phyloP scores from a whole-genome alignment of 345 rosid genomes.

The Physaria fendleri region DNA sequence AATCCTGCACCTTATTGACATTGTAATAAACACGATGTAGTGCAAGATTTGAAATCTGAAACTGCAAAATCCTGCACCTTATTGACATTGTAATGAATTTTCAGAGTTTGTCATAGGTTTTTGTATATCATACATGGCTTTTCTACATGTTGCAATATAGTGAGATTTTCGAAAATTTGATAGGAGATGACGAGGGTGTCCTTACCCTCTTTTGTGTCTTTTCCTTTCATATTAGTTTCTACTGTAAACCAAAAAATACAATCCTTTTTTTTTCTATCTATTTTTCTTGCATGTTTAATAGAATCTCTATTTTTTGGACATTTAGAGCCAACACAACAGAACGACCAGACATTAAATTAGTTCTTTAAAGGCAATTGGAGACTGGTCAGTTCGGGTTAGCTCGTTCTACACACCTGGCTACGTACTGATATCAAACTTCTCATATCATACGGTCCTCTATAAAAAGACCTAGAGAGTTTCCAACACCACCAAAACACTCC shows the following conservation, averaged over 20 bases:
- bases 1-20: too few species aligned
- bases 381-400: background rate
- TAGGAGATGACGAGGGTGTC: background rate
- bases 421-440: background rate
- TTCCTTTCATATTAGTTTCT: background rate
- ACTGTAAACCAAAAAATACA: background rate
- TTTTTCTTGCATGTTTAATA: background rate
- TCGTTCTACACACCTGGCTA: background rate
- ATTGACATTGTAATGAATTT: too few species aligned
- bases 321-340: background rate
- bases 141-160: background rate
- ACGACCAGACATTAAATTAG: background rate
- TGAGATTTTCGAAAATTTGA: background rate
- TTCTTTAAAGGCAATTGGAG: background rate
- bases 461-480: background rate
- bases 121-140: constrained; percentile 3
- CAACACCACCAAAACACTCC: background rate
- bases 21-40: too few species aligned
- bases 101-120: too few species aligned
- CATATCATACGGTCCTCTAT: background rate
- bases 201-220: background rate
- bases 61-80: too few species aligned
- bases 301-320: background rate
- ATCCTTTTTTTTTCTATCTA: background rate
- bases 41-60: too few species aligned